These are phyloP conservation scores for Diplosphaera chodatii DNA, from an alignment of 139 green algal species.

Conservation along the genomic window DNA sequence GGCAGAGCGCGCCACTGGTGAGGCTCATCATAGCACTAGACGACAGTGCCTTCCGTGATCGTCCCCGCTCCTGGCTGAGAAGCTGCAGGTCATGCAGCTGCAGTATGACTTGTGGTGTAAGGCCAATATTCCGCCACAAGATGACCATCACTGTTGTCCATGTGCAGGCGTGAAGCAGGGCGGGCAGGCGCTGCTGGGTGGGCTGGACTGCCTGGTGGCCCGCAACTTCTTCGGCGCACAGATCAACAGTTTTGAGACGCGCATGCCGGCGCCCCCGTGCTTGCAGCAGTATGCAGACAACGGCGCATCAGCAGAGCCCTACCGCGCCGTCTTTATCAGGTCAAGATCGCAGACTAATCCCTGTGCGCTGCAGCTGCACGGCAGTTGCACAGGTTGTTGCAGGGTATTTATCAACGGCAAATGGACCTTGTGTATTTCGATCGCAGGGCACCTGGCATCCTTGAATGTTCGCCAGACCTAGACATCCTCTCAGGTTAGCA, in stretches of 20 bases:
- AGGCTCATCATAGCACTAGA: not conserved
- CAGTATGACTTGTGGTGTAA: too few species aligned
- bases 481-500: conserved; percentile 3
- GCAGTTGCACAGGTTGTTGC: too few species aligned
- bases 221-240: conserved; percentile 98
- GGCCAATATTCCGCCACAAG: too few species aligned
- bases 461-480: conserved; percentile 1
- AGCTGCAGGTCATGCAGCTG: too few species aligned
- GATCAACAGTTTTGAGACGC: conserved; percentile 93
- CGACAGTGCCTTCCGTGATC: too few species aligned
- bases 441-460: not conserved
- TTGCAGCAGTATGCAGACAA: conserved; percentile 13
- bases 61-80: too few species aligned
- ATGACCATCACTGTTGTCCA: too few species aligned
- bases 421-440: not conserved
- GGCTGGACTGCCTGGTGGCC: conserved; percentile 84
- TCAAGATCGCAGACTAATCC: not conserved
- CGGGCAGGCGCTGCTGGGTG: conserved; percentile 88
- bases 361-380: too few species aligned
- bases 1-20: conserved; percentile 55
- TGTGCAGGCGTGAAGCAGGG: conserved; percentile 83
- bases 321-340: conserved; percentile 28
- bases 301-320: conserved; percentile 5
- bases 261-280: conserved; percentile 55
- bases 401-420: too few species aligned